Evolutionary conservation across 192 early-diverging fungal species (phyloP).

Genomic region (Coemansia sp.): DNA sequence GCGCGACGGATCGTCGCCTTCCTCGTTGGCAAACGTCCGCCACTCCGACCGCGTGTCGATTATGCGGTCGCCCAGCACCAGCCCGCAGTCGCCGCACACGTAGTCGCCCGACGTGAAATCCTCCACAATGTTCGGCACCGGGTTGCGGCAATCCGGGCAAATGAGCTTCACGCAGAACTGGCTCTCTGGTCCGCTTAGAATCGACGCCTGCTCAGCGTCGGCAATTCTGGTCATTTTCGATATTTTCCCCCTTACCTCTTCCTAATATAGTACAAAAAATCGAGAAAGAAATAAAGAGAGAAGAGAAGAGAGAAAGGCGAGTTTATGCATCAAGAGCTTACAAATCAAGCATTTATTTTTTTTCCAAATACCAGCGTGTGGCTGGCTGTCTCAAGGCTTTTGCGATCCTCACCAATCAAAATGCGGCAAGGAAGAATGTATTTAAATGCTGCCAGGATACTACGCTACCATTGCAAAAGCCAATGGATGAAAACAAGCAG

Average conservation of each 20-base stretch:
- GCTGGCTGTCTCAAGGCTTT: not conserved
- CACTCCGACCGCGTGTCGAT: constrained; percentile 98
- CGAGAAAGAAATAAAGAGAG: not conserved
- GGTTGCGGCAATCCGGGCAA: constrained; percentile 80
- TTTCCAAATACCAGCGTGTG: not conserved
- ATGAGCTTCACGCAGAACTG: constrained; percentile 17
- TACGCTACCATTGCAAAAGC: too few species aligned
- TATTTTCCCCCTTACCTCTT: not conserved
- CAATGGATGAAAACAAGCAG: too few species aligned
- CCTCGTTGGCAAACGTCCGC: constrained; percentile 65
- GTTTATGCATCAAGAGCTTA: too few species aligned
- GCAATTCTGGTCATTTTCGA: not conserved
- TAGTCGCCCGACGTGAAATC: constrained; percentile 92
- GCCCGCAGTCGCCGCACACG: constrained; percentile 92
- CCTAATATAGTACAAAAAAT: constrained; percentile 7
- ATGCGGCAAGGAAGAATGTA: not conserved
- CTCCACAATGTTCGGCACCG: constrained; percentile 90
- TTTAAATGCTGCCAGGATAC: too few species aligned
- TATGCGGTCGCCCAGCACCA: constrained; percentile 92
- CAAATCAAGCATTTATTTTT: not conserved
- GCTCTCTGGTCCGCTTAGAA: constrained; percentile 10
- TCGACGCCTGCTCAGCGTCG: not conserved
- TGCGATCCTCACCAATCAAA: not conserved
- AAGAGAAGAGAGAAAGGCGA: not conserved
- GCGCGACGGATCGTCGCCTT: constrained; percentile 51